phyloP scores from a whole-genome alignment of 2,329 filamentous ascomycete species.

The Emmonsia crescens region DNA sequence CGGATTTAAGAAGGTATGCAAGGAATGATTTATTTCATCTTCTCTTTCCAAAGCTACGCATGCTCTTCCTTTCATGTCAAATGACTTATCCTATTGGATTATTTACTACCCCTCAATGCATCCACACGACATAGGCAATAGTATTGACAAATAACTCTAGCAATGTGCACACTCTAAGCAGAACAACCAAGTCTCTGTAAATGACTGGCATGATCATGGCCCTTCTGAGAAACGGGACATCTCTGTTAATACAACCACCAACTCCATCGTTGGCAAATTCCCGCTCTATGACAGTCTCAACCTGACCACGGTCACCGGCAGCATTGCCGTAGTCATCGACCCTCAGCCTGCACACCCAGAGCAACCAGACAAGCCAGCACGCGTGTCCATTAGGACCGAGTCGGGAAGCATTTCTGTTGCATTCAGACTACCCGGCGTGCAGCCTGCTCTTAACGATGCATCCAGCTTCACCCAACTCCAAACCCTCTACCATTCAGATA shows the following conservation, averaged over 20 bases:
- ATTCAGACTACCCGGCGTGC: slow-evolving; percentile 11
- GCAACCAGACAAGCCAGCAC: slow-evolving; percentile 19
- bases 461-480: neutral
- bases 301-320: slow-evolving; percentile 22
- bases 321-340: slow-evolving; percentile 20
- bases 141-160: neutral
- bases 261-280: slow-evolving; percentile 20
- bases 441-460: neutral
- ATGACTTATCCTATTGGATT: neutral
- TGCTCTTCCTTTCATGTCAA: neutral
- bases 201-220: slow-evolving; percentile 1
- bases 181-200: neutral
- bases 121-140: too few species aligned
- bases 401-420: slow-evolving; percentile 20
- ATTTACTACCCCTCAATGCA: neutral
- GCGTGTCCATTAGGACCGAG: slow-evolving; percentile 17
- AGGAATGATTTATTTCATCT: neutral
- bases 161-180: slow-evolving; percentile 1
- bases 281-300: slow-evolving; percentile 24
- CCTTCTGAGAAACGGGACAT: slow-evolving; percentile 11
- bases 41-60: neutral
- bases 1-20: neutral
- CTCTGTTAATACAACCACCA: slow-evolving; percentile 12
- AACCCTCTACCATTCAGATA: neutral
- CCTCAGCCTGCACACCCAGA: slow-evolving; percentile 23